Evolutionary conservation across 2,329 filamentous ascomycete species (phyloP).

Genomic region (Calonectria pauciramosa): DNA sequence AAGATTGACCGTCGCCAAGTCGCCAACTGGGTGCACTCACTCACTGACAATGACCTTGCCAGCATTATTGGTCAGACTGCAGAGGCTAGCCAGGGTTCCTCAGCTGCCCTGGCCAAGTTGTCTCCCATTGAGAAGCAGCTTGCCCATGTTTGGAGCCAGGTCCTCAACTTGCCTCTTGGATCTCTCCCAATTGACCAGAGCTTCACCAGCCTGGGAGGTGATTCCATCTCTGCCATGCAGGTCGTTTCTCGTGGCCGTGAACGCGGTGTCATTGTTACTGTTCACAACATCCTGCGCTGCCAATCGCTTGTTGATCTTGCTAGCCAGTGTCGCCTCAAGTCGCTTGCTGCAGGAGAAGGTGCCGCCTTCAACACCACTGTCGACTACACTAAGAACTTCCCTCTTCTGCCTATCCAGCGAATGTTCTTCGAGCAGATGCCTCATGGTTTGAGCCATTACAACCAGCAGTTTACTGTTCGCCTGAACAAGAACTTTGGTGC

Average conservation of each 20-base stretch:
- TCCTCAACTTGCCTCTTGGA: slow-evolving; percentile 50
- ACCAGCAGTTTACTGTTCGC: slow-evolving; percentile 20
- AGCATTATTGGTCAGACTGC: not conserved
- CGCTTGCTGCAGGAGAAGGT: not conserved
- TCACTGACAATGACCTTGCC: not conserved
- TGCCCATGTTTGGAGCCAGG: slow-evolving; percentile 52
- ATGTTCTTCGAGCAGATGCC: slow-evolving; percentile 7
- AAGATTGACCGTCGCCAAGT: slow-evolving; percentile 21
- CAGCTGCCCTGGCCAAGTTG: not conserved
- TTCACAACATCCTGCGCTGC: slow-evolving; percentile 20
- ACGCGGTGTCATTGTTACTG: slow-evolving; percentile 17
- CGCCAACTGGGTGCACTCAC: not conserved
- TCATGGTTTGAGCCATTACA: slow-evolving; percentile 1
- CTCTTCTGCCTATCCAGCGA: slow-evolving; percentile 19
- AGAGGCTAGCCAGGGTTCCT: not conserved
- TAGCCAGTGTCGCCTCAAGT: not conserved
- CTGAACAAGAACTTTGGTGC: not conserved
- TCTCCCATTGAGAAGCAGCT: slow-evolving; percentile 38
- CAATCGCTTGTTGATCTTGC: slow-evolving; percentile 18
- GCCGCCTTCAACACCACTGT: not conserved
- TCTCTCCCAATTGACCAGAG: slow-evolving; percentile 58
- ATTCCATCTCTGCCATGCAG: slow-evolving; percentile 60
- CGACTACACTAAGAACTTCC: slow-evolving; percentile 7
- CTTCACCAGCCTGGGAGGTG: slow-evolving; percentile 64
- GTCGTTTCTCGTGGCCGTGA: slow-evolving; percentile 17